These are phyloP conservation scores for Peronospora belbahrii DNA, from an alignment of 352 stramenopile species.

Conservation along the genomic window DNA sequence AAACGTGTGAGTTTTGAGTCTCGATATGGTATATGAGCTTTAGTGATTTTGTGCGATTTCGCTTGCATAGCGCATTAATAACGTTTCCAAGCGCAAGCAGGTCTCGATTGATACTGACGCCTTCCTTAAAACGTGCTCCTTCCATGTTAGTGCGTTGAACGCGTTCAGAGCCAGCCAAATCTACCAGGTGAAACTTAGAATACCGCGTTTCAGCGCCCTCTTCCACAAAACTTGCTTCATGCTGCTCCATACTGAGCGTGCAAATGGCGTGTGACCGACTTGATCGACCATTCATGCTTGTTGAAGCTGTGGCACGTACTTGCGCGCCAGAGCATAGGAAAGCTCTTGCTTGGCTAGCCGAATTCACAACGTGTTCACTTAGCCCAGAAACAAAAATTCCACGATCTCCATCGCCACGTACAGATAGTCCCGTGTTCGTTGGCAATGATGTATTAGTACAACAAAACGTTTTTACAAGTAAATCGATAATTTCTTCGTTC, in stretches of 20 bases:
- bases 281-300: constrained; percentile 65
- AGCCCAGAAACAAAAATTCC: constrained; percentile 86
- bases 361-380: constrained; percentile 65
- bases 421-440: constrained; percentile 29
- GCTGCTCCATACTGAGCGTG: constrained; percentile 79
- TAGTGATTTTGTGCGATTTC: too few species aligned
- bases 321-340: constrained; percentile 43
- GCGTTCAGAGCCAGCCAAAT: constrained; percentile 92
- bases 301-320: constrained; percentile 54
- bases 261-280: constrained; percentile 89
- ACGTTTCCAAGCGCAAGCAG: constrained; percentile 94
- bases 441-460: constrained; percentile 4
- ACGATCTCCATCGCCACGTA: constrained; percentile 86
- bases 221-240: constrained; percentile 17
- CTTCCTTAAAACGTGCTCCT: constrained; percentile 87
- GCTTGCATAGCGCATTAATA: constrained; percentile 53
- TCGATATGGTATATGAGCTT: constrained; percentile 86
- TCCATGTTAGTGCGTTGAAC: constrained; percentile 83
- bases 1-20: constrained; percentile 89
- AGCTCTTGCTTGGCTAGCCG: constrained; percentile 30
- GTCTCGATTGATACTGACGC: constrained; percentile 92
- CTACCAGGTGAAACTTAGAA: constrained; percentile 91
- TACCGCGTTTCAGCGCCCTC: constrained; percentile 38
- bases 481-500: constrained; percentile 95
- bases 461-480: constrained; percentile 47